These are phyloP conservation scores for Cucurbitaria berberidis DNA, from an alignment of 2,329 filamentous ascomycete species.

Conservation along the genomic window DNA sequence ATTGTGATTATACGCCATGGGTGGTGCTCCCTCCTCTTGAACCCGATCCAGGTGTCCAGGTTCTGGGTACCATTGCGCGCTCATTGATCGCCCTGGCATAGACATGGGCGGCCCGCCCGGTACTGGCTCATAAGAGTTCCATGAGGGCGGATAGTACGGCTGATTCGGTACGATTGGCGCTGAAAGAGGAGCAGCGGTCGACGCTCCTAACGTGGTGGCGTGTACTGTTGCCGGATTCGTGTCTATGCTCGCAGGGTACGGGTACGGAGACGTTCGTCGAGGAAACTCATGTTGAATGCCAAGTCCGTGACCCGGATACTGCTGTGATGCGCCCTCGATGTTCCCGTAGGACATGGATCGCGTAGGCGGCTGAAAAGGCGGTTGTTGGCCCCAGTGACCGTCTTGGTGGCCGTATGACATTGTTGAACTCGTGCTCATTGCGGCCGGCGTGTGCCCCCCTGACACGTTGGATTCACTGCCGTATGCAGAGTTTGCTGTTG, in stretches of 20 bases:
- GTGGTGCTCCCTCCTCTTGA: slow-evolving; percentile 43
- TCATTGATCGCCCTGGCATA: slow-evolving; percentile 41
- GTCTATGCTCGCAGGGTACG: slow-evolving; percentile 43
- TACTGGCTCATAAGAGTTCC: slow-evolving; percentile 38
- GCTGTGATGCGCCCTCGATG: slow-evolving; percentile 45
- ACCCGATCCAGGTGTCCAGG: slow-evolving; percentile 42
- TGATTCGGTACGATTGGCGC: slow-evolving; percentile 43
- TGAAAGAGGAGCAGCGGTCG: slow-evolving; percentile 40
- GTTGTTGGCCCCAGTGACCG: slow-evolving; percentile 36
- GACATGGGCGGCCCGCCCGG: slow-evolving; percentile 35
- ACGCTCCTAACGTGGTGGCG: slow-evolving; percentile 32
- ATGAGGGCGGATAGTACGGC: slow-evolving; percentile 39
- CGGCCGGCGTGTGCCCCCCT: slow-evolving; percentile 41
- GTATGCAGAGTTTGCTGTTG: slow-evolving; percentile 43
- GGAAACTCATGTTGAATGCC: slow-evolving; percentile 42
- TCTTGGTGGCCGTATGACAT: slow-evolving; percentile 45
- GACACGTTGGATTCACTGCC: slow-evolving; percentile 47
- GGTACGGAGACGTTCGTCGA: slow-evolving; percentile 43
- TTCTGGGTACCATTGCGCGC: slow-evolving; percentile 45
- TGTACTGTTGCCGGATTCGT: slow-evolving; percentile 36
- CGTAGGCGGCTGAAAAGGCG: slow-evolving; percentile 39
- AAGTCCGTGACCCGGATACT: slow-evolving; percentile 39
- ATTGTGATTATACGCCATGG: slow-evolving; percentile 36
- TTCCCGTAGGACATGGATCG: slow-evolving; percentile 51
- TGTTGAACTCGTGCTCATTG: slow-evolving; percentile 45